Conservation (phyloP, 2,329 filamentous ascomycete genomes). For the Beauveria pseudobassiana region DNA sequence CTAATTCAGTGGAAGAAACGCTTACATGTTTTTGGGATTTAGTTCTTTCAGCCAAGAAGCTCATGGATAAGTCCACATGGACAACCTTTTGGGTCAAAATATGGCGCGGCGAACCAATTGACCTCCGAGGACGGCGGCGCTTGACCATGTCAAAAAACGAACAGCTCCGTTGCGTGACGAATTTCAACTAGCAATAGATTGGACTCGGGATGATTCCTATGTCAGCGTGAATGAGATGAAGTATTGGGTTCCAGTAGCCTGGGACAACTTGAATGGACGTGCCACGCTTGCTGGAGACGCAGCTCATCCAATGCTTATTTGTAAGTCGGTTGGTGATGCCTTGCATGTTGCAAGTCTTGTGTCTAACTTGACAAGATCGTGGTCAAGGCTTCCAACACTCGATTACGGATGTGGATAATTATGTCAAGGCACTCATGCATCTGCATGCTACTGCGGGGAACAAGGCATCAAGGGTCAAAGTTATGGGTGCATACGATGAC, state of each 20-base stretch:
- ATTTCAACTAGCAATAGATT: conserved; percentile 27
- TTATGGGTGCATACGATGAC: conserved; percentile 23
- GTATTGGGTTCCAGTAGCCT: conserved; percentile 27
- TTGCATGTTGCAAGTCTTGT: background rate
- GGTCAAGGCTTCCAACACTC: conserved; percentile 39
- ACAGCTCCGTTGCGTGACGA: conserved; percentile 21
- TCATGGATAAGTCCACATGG: conserved; percentile 21
- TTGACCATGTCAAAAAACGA: conserved; percentile 22
- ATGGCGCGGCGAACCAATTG: conserved; percentile 21
- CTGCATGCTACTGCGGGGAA: conserved; percentile 11
- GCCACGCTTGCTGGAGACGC: conserved; percentile 33
- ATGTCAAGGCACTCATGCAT: conserved; percentile 25
- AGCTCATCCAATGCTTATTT: conserved; percentile 37
- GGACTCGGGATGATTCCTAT: conserved; percentile 24
- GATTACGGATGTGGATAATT: conserved; percentile 32
- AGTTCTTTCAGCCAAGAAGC: conserved; percentile 20
- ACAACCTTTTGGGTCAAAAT: conserved; percentile 29
- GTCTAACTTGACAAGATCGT: conserved; percentile 22
- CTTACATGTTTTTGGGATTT: background rate
- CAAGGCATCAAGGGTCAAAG: conserved; percentile 13
- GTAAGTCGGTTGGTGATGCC: conserved; percentile 16
- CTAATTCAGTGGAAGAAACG: background rate
- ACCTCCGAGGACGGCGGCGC: conserved; percentile 29
- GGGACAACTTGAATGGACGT: conserved; percentile 24
- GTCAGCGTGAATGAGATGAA: conserved; percentile 29